These are phyloP conservation scores for Davidsoniella neocaledoniae DNA, from an alignment of 2,329 filamentous ascomycete genomes.

Conservation along the genomic window DNA sequence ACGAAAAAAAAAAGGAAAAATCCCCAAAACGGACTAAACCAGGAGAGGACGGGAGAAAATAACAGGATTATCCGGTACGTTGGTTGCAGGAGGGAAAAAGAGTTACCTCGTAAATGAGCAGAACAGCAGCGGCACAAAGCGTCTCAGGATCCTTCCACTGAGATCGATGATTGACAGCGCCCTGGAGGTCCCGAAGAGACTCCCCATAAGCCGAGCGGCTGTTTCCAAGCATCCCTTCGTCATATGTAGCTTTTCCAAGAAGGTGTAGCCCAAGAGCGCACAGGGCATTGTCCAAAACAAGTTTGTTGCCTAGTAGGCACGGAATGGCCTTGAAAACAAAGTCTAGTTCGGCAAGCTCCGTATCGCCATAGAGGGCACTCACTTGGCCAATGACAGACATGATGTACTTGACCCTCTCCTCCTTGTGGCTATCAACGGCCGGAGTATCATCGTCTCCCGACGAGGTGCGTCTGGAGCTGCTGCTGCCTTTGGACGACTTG, in stretches of 20 bases:
- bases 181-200: conserved; percentile 22
- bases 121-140: conserved; percentile 24
- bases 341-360: conserved; percentile 1
- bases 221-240: conserved; percentile 18
- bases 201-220: conserved; percentile 24
- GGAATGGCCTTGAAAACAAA: conserved; percentile 17
- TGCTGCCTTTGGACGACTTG: background rate
- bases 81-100: background rate
- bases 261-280: conserved; percentile 23
- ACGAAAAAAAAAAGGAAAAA: background rate
- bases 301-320: conserved; percentile 20
- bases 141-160: conserved; percentile 26
- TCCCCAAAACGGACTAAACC: background rate
- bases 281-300: conserved; percentile 23
- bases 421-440: background rate
- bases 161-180: conserved; percentile 21
- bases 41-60: background rate
- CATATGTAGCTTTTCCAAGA: conserved; percentile 20
- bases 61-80: no score
- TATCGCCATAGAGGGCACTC: background rate
- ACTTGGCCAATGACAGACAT: conserved; percentile 3
- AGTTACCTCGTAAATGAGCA: conserved; percentile 24
- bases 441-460: background rate
- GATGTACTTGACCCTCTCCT: conserved; percentile 2
- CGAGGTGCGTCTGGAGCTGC: background rate